Base-by-base conservation (phyloP, 1,139 yeast genomes). In the Yamadazyma jaroonii region DNA sequence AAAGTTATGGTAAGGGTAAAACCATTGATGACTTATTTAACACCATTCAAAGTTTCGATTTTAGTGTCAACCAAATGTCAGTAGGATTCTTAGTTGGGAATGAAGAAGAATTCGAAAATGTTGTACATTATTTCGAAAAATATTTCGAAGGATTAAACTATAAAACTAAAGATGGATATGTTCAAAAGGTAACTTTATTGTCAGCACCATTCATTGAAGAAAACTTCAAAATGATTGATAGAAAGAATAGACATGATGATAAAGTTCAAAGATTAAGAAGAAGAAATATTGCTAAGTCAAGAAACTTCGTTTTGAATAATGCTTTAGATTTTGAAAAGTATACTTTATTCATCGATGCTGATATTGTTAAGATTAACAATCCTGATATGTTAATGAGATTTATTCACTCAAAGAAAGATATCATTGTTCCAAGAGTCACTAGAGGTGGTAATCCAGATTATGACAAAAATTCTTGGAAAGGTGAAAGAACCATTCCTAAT, bases 391-490 rank as follows among this genome's bases (percentile, higher is more conserved):
- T 72, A 8, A 31, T 42, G n/a, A 44, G 48, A 3, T 68, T 73
- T 38, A 51, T 72, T 11, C 46, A 49, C 2, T 55, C 72, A 2
- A 48, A 47, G 0, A 56, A 56, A 24, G 79, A 73, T 43, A 65
- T 74, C 10, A 57, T 67, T 9, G 75, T 69, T 2, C 69, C 76
- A 0, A 46, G 77, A 37, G 52, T 74, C 11, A 43, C 39, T n/a
- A 45, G 53, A 25, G 67, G 65, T 2, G 45, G 40, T 3, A 40
- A 43, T 32, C 34, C 35, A 3, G 67, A 65, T 39, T 72, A 72
- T 47, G 79, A 73, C 48, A 55, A 54, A 38, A 72, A 72, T 45
- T 58, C 77, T 0, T 74, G 79, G 79, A 56, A 54, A n/a, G 79
- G 79, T 1, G 47, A 56, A 30, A 56, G 79, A 42, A 54, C 57